These are phyloP conservation scores for Barnettozyma sp. DNA, from an alignment of 805 yeast genomes.

Conservation along the genomic window DNA sequence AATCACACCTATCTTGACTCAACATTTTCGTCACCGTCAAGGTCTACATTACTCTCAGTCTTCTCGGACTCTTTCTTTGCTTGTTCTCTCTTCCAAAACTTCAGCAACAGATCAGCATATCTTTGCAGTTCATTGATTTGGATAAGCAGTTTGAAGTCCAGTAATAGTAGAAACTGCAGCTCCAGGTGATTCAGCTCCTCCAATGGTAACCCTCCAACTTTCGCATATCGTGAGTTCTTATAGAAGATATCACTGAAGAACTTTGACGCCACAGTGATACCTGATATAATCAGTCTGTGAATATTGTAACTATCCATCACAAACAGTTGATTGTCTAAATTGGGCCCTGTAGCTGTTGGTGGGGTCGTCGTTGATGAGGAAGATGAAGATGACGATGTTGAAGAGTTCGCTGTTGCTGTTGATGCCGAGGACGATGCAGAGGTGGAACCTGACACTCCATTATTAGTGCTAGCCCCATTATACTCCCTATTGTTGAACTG, in stretches of 20 bases:
- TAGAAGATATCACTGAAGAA: slow-evolving; percentile 92
- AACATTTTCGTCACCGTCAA: slow-evolving; percentile 7
- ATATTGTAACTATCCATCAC: slow-evolving; percentile 96
- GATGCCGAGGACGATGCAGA: no score
- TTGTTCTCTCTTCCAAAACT: slow-evolving; percentile 73
- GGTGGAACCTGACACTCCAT: no score
- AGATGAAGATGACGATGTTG: no score
- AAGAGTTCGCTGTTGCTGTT: no score
- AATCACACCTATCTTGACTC: neutral
- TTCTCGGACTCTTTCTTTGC: slow-evolving; percentile 10
- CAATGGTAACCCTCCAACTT: slow-evolving; percentile 90
- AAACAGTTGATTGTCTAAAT: slow-evolving; percentile 52
- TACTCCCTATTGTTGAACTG: slow-evolving; percentile 13
- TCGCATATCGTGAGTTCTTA: slow-evolving; percentile 89
- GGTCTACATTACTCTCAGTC: neutral
- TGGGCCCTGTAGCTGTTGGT: slow-evolving; percentile 4
- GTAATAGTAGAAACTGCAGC: slow-evolving; percentile 73
- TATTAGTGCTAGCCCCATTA: no score
- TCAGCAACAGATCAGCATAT: slow-evolving; percentile 78
- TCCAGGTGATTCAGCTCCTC: slow-evolving; percentile 92
- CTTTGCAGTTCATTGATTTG: slow-evolving; percentile 85
- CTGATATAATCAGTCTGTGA: slow-evolving; percentile 88
- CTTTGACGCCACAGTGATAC: slow-evolving; percentile 91
- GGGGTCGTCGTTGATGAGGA: no score
- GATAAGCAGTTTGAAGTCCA: slow-evolving; percentile 83